Evolutionary conservation across 495 filamentous ascomycete species (phyloP), one percentile per base, ranked within the genome.

Genomic region (Penicillium bovifimosum): DNA sequence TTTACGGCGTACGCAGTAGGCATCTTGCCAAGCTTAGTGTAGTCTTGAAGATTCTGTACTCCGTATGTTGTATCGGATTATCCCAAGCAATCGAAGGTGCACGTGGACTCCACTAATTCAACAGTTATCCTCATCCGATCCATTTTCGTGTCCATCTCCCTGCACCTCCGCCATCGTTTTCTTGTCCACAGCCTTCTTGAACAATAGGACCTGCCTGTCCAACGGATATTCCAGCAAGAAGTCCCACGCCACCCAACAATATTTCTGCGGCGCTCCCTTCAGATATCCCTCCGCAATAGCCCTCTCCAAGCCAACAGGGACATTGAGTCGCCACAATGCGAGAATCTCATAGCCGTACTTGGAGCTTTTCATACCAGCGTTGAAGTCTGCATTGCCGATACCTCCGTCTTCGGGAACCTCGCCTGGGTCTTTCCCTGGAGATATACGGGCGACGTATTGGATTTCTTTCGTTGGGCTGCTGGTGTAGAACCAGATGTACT

Each of bases 361-460:
- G 36, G 63, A 68, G 20, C 54, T 17, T 46, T 70, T 73, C 32
- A 40, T 50, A 3, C 65, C 67, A 28, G 67, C 63, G 35, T 73
- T 74, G 59, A 69, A 74, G 20, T 74, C 71, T 6, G 58, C 62
- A 51, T 74, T 73, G 44, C 70, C 66, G 27, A 73, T 61, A 6
- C 68, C 65, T 26, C 57, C 58, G 27, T 65, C 60, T 17, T 69
- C 67, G 5, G 68, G 65, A 2, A 70, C 68, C 17, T 60, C 20
- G 14, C 70, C 70, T 3, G 67, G 67, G 9, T 46, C 44, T 39
- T 53, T 62, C 1, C 49, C 55, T 7, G n/a, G 52, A 0, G 63
- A 57, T 8, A 67, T 57, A 24, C 44, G 41, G 6, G 54, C 59
- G 10, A 63, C 53, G 17, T 67, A 54, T 36, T 62, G 45, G 41